Conservation (phyloP, 139 green algal genomes). For the Chlorella sp. region DNA sequence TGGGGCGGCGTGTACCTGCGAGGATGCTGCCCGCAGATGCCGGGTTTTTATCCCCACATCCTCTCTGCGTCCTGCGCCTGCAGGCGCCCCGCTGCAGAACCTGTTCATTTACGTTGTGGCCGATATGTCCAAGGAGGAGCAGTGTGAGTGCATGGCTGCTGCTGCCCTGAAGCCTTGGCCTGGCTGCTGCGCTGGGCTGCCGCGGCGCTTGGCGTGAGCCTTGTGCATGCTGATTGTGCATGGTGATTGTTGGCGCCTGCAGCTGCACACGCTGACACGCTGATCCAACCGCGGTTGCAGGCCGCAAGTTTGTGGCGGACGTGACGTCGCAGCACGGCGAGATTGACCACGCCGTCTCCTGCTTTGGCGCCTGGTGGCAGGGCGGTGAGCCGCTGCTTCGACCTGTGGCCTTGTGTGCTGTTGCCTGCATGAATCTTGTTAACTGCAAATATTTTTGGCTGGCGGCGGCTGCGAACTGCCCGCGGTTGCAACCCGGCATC, state of each 20-base stretch:
- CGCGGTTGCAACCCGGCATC: neutral
- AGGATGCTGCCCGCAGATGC: too few relatives aligned
- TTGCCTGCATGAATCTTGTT: too few relatives aligned
- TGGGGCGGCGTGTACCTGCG: too few relatives aligned
- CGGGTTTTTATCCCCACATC: neutral
- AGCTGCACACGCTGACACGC: too few relatives aligned
- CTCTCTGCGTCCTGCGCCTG: neutral
- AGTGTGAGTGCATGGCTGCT: neutral
- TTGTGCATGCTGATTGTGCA: too few relatives aligned
- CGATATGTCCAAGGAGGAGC: conserved; percentile 29
- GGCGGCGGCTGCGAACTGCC: too few relatives aligned
- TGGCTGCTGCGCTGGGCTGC: too few relatives aligned
- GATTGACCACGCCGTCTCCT: conserved; percentile 30
- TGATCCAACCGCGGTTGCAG: neutral
- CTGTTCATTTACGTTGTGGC: conserved; percentile 9
- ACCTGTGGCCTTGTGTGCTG: too few relatives aligned
- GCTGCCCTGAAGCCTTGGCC: too few relatives aligned
- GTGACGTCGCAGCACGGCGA: conserved; percentile 10
- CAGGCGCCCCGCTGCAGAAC: conserved; percentile 19
- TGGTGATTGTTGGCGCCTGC: neutral
- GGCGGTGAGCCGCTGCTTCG: conserved; percentile 12
- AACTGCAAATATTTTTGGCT: neutral
- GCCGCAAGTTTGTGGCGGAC: conserved; percentile 1
- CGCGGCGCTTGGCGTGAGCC: too few relatives aligned
- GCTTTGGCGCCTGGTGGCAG: conserved; percentile 33